phyloP scores from a whole-genome alignment of 2,329 filamentous ascomycete genomes.

The Gliomastix tumulicola region DNA sequence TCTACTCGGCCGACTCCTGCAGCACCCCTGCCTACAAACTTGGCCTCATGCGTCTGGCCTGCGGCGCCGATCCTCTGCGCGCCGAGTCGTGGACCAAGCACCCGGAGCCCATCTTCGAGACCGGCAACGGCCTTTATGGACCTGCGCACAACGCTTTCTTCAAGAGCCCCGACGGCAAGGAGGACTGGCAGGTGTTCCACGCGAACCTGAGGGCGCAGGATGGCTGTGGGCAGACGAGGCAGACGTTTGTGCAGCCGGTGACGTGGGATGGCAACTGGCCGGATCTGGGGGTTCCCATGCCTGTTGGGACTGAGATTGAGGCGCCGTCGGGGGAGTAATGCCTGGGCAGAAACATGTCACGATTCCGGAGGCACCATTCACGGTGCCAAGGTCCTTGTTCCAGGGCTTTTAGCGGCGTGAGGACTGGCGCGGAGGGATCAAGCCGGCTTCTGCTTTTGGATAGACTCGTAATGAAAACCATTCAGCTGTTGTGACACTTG shows the following conservation, averaged over 20 bases:
- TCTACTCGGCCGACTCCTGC: conserved; percentile 11
- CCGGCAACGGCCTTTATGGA: conserved; percentile 9
- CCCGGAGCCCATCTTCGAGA: conserved; percentile 6
- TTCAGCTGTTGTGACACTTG: no score
- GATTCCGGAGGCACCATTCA: no score
- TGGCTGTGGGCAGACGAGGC: conserved; percentile 4
- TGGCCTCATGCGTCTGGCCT: conserved; percentile 6
- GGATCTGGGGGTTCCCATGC: conserved; percentile 1
- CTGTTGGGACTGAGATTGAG: conserved; percentile 1
- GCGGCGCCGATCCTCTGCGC: conserved; percentile 6
- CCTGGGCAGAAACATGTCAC: no score
- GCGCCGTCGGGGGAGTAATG: conserved; percentile 1
- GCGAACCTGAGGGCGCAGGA: conserved; percentile 6
- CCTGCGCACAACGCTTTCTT: conserved; percentile 12
- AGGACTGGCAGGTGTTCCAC: conserved; percentile 12
- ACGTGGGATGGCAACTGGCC: conserved; percentile 5
- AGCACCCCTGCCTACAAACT: conserved; percentile 10
- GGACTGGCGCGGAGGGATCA: no score
- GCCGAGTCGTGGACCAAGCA: conserved; percentile 8
- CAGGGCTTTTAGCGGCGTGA: no score
- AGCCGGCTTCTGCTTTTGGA: no score
- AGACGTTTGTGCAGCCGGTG: conserved; percentile 9
- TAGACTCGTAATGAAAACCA: no score
- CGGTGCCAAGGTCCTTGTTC: no score
- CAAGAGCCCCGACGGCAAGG: conserved; percentile 10